Evolutionary conservation across 1,284 basidiomycete species (phyloP).

Genomic region (Cryptococcus depauperatus): DNA sequence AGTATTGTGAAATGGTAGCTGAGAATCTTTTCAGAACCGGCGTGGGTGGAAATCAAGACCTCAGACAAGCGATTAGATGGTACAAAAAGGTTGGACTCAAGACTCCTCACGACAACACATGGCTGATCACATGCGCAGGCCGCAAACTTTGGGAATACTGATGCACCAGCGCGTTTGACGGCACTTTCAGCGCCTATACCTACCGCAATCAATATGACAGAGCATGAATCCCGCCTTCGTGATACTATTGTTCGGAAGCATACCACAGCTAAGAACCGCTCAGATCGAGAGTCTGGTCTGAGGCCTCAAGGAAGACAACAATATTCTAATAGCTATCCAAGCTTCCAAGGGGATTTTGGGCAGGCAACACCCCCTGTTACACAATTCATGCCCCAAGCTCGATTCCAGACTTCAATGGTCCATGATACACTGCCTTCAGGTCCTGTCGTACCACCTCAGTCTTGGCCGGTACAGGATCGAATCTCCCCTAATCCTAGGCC

Average conservation of each 20-base stretch:
- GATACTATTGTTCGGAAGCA: slow-evolving; percentile 70
- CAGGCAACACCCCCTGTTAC: too few relatives aligned
- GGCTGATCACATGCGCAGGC: slow-evolving; percentile 50
- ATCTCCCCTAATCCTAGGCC: too few relatives aligned
- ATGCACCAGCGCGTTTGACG: slow-evolving; percentile 65
- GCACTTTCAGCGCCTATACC: slow-evolving; percentile 58
- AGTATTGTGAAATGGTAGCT: neutral
- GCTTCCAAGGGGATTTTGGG: too few relatives aligned
- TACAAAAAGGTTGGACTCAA: slow-evolving; percentile 34
- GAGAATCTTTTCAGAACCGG: slow-evolving; percentile 21
- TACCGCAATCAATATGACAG: slow-evolving; percentile 60
- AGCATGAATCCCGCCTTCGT: slow-evolving; percentile 73
- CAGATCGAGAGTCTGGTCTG: slow-evolving; percentile 48
- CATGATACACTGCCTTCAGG: too few relatives aligned
- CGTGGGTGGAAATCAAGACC: slow-evolving; percentile 30
- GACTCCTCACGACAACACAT: neutral
- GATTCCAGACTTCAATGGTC: too few relatives aligned
- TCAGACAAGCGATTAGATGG: slow-evolving; percentile 37
- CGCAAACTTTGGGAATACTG: slow-evolving; percentile 66
- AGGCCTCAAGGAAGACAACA: slow-evolving; percentile 6
- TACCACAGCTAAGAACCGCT: slow-evolving; percentile 67
- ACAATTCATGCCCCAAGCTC: too few relatives aligned
- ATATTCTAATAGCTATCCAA: too few relatives aligned
- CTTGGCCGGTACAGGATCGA: too few relatives aligned
- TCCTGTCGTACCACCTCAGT: too few relatives aligned